Evolutionary conservation across 208 protist species (phyloP).

Genomic region (Strigomonas oncopelti): DNA sequence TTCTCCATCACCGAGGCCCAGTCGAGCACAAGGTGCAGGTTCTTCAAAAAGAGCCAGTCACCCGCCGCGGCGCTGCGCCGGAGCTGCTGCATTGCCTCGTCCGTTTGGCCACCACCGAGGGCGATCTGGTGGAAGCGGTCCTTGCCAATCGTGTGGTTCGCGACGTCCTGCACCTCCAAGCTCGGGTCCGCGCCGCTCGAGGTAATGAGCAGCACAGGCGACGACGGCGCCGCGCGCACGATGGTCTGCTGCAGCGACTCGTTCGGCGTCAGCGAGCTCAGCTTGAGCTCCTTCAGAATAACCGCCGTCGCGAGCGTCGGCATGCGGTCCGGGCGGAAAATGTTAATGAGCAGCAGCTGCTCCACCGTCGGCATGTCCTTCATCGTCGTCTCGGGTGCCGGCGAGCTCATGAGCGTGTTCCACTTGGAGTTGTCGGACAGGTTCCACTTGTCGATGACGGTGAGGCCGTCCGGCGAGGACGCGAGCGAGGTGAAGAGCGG

Average conservation of each 20-base stretch:
- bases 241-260: conserved; percentile 75
- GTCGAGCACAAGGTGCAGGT: conserved; percentile 93
- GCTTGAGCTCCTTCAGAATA: conserved; percentile 54
- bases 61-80: conserved; percentile 80
- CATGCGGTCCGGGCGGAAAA: conserved; percentile 95
- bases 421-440: conserved; percentile 52
- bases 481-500: conserved; percentile 46
- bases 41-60: conserved; percentile 95
- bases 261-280: conserved; percentile 67
- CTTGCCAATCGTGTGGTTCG: conserved; percentile 57
- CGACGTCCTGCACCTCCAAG: conserved; percentile 90
- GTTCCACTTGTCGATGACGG: conserved; percentile 54
- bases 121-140: conserved; percentile 90
- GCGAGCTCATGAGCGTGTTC: conserved; percentile 64
- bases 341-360: conserved; percentile 91
- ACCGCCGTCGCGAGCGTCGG: conserved; percentile 68
- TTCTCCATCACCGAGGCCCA: conserved; percentile 93
- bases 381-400: conserved; percentile 67
- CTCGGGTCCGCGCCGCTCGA: conserved; percentile 93
- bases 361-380: conserved; percentile 79
- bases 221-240: conserved; percentile 18
- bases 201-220: conserved; percentile 92
- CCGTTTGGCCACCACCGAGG: conserved; percentile 92
- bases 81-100: conserved; percentile 85
- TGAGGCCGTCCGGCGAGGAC: conserved; percentile 32